A percentile compares a stretch with the other conserved stretches of the same genome.
Evolutionary conservation across 176 grass and related monocot genomes (phyloP).

Genomic region (Triticum dicoccoides): DNA sequence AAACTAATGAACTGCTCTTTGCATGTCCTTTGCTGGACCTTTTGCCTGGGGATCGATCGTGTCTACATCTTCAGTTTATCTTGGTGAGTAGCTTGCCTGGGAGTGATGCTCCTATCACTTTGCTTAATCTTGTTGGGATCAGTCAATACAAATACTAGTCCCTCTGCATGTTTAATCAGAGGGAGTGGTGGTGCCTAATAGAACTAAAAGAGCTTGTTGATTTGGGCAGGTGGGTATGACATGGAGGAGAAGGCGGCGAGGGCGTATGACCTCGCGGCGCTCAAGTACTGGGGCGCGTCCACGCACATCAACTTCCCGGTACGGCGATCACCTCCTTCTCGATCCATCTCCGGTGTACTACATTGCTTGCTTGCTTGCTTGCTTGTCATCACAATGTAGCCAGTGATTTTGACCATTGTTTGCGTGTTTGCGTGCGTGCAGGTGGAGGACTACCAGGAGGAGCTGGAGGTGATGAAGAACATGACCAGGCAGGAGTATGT

Average conservation of each 20-base stretch:
- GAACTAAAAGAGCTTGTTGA: not conserved
- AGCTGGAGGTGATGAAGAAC: slow-evolving; percentile 71
- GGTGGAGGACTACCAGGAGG: slow-evolving; percentile 73
- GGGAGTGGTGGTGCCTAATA: not conserved
- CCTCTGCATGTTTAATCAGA: not conserved
- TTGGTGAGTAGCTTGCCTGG: slow-evolving; percentile 50
- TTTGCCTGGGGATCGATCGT: slow-evolving; percentile 22
- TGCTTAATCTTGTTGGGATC: not conserved
- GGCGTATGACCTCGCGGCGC: slow-evolving; percentile 79
- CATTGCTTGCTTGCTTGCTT: not conserved
- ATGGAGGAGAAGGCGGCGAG: slow-evolving; percentile 83
- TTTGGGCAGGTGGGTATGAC: slow-evolving; percentile 84
- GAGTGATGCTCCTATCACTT: not conserved
- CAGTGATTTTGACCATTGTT: not conserved
- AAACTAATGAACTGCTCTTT: slow-evolving; percentile 30
- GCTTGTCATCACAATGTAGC: not conserved
- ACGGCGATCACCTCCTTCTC: not conserved
- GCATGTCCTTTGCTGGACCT: slow-evolving; percentile 21
- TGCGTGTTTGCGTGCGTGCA: not conserved
- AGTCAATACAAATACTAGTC: not conserved
- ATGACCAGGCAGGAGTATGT: slow-evolving; percentile 75
- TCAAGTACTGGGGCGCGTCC: slow-evolving; percentile 72
- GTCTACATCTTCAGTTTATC: slow-evolving; percentile 72
- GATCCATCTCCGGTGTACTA: not conserved
- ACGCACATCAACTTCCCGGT: slow-evolving; percentile 77